These are phyloP conservation scores for Thraustochytrium striatum DNA, from an alignment of 352 stramenopile species.

Conservation along the genomic window DNA sequence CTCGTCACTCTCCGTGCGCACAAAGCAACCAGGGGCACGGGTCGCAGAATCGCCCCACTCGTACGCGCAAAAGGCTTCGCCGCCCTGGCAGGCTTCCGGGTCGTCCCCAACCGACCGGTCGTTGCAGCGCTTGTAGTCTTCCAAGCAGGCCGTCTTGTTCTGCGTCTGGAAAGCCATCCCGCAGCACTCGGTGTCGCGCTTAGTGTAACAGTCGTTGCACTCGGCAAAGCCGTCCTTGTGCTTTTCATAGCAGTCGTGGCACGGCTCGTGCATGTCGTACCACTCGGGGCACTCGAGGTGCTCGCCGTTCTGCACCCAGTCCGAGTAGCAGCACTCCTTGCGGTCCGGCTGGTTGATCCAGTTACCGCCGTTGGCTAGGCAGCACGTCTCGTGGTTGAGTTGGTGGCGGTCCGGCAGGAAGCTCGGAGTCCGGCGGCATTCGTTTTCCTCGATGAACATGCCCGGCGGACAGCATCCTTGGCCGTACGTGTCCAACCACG, in stretches of 20 bases:
- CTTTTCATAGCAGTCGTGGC: neutral
- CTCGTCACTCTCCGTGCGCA: too few species aligned
- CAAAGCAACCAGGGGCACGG: too few species aligned
- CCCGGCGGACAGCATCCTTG: too few species aligned
- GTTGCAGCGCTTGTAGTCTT: constrained; percentile 22
- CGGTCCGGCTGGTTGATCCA: neutral
- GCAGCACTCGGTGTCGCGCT: neutral
- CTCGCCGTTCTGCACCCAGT: neutral
- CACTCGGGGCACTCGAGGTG: neutral
- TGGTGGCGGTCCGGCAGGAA: neutral
- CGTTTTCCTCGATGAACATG: neutral
- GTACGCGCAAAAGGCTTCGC: constrained; percentile 3
- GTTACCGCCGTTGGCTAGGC: neutral
- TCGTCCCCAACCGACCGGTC: neutral
- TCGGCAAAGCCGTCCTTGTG: neutral
- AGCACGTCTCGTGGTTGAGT: neutral
- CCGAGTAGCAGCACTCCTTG: neutral
- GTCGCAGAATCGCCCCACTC: neutral
- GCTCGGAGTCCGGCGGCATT: neutral
- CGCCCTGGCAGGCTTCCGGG: neutral
- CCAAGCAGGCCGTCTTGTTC: constrained; percentile 23
- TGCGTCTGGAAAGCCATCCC: neutral
- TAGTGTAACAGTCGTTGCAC: neutral
- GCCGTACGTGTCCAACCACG: too few species aligned
- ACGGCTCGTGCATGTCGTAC: neutral